phyloP scores from a whole-genome alignment of 2,329 filamentous ascomycete genomes.

The Talaromyces atroroseus region DNA sequence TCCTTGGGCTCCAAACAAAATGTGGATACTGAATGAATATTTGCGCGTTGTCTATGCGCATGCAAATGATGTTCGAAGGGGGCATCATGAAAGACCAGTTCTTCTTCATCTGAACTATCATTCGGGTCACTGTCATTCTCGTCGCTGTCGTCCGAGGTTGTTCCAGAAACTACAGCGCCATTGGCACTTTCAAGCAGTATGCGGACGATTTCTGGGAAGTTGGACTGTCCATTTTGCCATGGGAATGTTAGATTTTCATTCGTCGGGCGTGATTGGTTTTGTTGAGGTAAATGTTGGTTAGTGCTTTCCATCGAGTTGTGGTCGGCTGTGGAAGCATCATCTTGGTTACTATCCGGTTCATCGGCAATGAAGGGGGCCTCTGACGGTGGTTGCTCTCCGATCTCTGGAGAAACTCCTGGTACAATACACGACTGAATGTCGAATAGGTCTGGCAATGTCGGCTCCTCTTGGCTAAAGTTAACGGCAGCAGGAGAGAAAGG shows the following conservation, averaged over 20 bases:
- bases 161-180: neutral
- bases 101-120: neutral
- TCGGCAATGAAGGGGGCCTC: neutral
- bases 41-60: neutral
- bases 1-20: neutral
- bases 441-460: conserved; percentile 26
- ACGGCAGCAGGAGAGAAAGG: conserved; percentile 21
- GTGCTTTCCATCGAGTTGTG: neutral
- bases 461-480: conserved; percentile 18
- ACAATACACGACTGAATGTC: conserved; percentile 21
- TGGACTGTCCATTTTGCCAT: neutral
- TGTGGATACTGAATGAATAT: neutral
- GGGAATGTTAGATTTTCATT: neutral
- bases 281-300: neutral
- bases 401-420: neutral
- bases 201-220: neutral
- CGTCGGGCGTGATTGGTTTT: neutral
- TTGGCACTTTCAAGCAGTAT: neutral
- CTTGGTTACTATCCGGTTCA: neutral
- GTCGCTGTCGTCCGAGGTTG: neutral
- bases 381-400: neutral
- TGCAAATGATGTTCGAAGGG: neutral
- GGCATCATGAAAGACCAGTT: neutral
- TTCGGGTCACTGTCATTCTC: neutral
- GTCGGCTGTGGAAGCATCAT: neutral